A percentile compares a stretch with the other conserved stretches of the same genome.
These are phyloP conservation scores for Claviceps spartinae DNA, from an alignment of 2,329 filamentous ascomycete genomes.

Conservation along the genomic window DNA sequence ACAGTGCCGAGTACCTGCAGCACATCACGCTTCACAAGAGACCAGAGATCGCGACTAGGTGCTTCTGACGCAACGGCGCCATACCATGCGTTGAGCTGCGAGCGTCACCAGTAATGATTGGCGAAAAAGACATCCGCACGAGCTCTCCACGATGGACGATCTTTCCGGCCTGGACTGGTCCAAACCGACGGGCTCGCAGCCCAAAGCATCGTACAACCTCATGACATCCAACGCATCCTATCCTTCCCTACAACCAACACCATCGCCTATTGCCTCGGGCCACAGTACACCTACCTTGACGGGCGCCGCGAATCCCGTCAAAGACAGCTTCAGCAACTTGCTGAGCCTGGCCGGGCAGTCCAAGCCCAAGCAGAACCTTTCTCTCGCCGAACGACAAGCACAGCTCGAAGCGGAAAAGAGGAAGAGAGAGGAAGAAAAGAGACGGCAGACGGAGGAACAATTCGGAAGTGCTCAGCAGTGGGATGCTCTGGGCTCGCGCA, in stretches of 20 bases:
- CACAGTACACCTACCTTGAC: constrained; percentile 42
- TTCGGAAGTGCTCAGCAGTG: constrained; percentile 68
- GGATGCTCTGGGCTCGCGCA: constrained; percentile 52
- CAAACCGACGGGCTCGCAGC: constrained; percentile 22
- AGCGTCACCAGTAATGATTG: constrained; percentile 5
- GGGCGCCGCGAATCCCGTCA: constrained; percentile 37
- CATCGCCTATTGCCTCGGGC: constrained; percentile 41
- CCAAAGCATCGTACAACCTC: constrained; percentile 18
- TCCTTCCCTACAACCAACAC: constrained; percentile 39
- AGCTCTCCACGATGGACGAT: constrained; percentile 40
- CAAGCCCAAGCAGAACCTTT: constrained; percentile 56
- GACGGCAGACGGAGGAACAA: constrained; percentile 57
- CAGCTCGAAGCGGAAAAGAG: constrained; percentile 51
- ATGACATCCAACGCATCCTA: constrained; percentile 30
- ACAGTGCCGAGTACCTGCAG: background rate
- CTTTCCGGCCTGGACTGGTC: constrained; percentile 48
- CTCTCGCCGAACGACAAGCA: constrained; percentile 64
- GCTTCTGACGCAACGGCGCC: background rate
- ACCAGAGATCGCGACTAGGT: background rate
- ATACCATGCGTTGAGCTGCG: constrained; percentile 3
- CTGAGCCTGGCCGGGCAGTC: constrained; percentile 40
- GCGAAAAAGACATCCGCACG: background rate
- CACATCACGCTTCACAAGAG: background rate
- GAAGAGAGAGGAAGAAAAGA: constrained; percentile 60
- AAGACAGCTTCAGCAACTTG: constrained; percentile 69